phyloP scores from a whole-genome alignment of 1,284 basidiomycete genomes.

The Malassezia furfur region DNA sequence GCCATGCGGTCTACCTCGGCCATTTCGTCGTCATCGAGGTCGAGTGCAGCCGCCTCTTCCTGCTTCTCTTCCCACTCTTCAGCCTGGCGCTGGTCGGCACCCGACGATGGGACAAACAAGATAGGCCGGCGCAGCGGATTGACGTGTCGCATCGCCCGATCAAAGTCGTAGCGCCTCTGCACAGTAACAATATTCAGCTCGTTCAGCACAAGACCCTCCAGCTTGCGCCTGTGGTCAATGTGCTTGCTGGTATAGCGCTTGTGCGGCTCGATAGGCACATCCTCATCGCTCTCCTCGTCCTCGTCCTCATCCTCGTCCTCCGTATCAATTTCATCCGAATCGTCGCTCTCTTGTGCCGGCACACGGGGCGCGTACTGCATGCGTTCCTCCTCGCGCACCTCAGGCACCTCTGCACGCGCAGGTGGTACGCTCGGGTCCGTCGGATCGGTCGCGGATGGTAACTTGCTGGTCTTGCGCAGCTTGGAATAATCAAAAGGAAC shows the following conservation, averaged over 20 bases:
- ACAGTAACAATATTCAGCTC: conserved; percentile 8
- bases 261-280: conserved; percentile 15
- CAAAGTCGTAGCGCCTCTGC: conserved; percentile 6
- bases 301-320: conserved; percentile 16
- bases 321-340: conserved; percentile 15
- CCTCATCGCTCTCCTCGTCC: conserved; percentile 8
- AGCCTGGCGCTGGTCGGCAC: not conserved
- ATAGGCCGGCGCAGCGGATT: conserved; percentile 12
- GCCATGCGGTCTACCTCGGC: not conserved
- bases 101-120: conserved; percentile 8
- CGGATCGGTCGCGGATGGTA: not conserved
- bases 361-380: no score
- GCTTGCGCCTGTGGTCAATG: conserved; percentile 7
- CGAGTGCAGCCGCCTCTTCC: not conserved
- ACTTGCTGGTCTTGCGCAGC: not conserved
- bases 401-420: no score
- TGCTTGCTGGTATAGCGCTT: conserved; percentile 18
- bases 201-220: conserved; percentile 5
- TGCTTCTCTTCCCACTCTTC: not conserved
- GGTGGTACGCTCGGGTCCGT: not conserved
- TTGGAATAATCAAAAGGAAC: conserved; percentile 13
- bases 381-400: no score
- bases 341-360: no score
- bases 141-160: conserved; percentile 1
- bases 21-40: not conserved